phyloP scores from a whole-genome alignment of 2,329 filamentous ascomycete species.

The Beauveria brongniartii region DNA sequence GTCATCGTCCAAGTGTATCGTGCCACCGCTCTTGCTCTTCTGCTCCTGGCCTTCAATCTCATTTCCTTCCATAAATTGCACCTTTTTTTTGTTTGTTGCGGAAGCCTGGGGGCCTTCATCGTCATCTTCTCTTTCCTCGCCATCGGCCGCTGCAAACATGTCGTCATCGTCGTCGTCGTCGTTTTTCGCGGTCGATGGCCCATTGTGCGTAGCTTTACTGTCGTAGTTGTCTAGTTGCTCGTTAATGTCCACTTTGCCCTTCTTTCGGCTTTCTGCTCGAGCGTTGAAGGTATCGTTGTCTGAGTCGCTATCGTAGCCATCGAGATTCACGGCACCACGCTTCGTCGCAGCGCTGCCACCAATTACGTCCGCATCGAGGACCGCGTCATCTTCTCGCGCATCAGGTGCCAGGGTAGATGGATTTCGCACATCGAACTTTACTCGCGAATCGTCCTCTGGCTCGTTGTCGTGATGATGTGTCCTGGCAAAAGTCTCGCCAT shows the following conservation, averaged over 20 bases:
- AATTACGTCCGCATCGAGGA: slow-evolving; percentile 89
- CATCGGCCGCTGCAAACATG: slow-evolving; percentile 30
- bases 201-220: slow-evolving; percentile 28
- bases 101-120: slow-evolving; percentile 25
- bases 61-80: slow-evolving; percentile 49
- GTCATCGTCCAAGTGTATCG: slow-evolving; percentile 53
- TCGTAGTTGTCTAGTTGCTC: slow-evolving; percentile 49
- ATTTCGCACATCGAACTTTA: slow-evolving; percentile 90
- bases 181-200: slow-evolving; percentile 21
- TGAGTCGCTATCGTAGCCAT: slow-evolving; percentile 94
- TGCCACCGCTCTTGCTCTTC: slow-evolving; percentile 64
- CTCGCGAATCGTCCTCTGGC: slow-evolving; percentile 56
- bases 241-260: slow-evolving; percentile 40
- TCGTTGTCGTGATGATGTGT: slow-evolving; percentile 54
- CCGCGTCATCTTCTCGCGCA: slow-evolving; percentile 59
- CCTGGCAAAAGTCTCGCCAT: slow-evolving; percentile 71
- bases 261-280: slow-evolving; percentile 54
- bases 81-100: slow-evolving; percentile 55
- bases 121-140: slow-evolving; percentile 41
- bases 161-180: slow-evolving; percentile 32
- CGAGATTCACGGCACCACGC: slow-evolving; percentile 89
- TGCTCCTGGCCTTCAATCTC: slow-evolving; percentile 74
- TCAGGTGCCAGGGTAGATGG: slow-evolving; percentile 86
- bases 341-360: slow-evolving; percentile 72
- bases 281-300: slow-evolving; percentile 82